phyloP scores from a whole-genome alignment of 345 rosid species.

The Fremontodendron californicum region DNA sequence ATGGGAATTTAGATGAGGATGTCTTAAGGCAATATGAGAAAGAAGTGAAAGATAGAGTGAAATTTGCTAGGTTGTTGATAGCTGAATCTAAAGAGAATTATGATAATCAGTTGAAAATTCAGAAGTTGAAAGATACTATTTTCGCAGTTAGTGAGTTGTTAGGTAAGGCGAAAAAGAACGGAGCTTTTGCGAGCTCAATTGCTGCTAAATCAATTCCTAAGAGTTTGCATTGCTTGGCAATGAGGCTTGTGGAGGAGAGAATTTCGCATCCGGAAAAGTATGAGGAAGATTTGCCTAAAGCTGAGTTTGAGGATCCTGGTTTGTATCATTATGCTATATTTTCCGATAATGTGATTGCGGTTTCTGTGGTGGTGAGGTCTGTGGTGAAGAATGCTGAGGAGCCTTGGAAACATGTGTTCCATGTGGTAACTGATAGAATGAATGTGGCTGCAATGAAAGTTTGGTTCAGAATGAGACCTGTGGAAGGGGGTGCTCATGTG shows the following conservation, averaged over 20 bases:
- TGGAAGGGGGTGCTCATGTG: conserved; percentile 64
- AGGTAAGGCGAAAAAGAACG: conserved; percentile 81
- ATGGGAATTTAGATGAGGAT: conserved; percentile 64
- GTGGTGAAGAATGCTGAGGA: conserved; percentile 76
- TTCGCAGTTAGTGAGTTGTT: conserved; percentile 78
- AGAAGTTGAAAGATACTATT: conserved; percentile 84
- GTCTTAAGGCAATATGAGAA: conserved; percentile 72
- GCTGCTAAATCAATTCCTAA: conserved; percentile 80
- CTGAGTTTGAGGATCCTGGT: conserved; percentile 68
- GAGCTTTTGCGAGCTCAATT: conserved; percentile 72
- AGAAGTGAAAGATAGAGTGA: conserved; percentile 87
- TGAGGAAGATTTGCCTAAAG: conserved; percentile 43
- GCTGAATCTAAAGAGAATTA: conserved; percentile 81
- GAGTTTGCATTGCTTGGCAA: conserved; percentile 90
- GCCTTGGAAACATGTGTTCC: conserved; percentile 81
- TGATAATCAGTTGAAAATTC: conserved; percentile 87
- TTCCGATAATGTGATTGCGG: conserved; percentile 87
- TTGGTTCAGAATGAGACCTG: conserved; percentile 92
- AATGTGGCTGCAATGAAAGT: conserved; percentile 91
- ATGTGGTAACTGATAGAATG: conserved; percentile 79
- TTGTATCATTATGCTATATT: conserved; percentile 77
- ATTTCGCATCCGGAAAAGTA: conserved; percentile 72
- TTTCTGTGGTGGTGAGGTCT: conserved; percentile 86
- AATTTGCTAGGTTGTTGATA: conserved; percentile 61
- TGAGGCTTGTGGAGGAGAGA: conserved; percentile 91